A percentile compares a stretch with the other conserved stretches of the same genome.
phyloP scores from a whole-genome alignment of 2,329 filamentous ascomycete genomes.

The Cordyceps tenuipes region DNA sequence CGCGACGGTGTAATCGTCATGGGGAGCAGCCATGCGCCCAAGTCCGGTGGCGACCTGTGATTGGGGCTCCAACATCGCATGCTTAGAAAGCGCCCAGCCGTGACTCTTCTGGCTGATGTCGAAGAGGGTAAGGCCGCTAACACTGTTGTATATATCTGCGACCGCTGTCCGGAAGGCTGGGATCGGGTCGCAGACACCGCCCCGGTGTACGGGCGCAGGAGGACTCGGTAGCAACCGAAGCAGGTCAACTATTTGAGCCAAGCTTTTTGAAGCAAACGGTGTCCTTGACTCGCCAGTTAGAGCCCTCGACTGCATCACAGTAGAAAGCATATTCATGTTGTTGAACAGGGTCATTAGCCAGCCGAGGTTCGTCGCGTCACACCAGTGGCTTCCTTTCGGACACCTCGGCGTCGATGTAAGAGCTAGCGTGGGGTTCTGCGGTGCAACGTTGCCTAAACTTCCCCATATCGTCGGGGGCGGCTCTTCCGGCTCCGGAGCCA shows the following conservation, averaged over 20 bases:
- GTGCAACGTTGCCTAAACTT: constrained; percentile 15
- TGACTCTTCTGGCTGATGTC: constrained; percentile 40
- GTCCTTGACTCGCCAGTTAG: constrained; percentile 13
- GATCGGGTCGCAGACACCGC: constrained; percentile 41
- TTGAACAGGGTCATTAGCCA: constrained; percentile 46
- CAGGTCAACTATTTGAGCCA: constrained; percentile 37
- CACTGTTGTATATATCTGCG: constrained; percentile 43
- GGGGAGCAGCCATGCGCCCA: constrained; percentile 24
- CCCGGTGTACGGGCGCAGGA: constrained; percentile 30
- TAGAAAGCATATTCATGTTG: constrained; percentile 36
- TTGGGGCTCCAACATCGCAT: constrained; percentile 29
- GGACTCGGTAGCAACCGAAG: constrained; percentile 37
- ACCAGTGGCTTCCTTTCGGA: constrained; percentile 40
- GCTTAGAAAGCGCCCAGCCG: constrained; percentile 41
- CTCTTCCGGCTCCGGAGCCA: constrained; percentile 14
- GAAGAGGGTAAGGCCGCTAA: constrained; percentile 38
- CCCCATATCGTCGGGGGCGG: constrained; percentile 17
- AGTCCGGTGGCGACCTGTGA: constrained; percentile 22
- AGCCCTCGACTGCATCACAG: constrained; percentile 25
- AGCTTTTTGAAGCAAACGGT: constrained; percentile 27
- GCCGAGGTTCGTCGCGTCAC: constrained; percentile 44
- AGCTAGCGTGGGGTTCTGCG: constrained; percentile 17
- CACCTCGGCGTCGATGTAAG: constrained; percentile 37
- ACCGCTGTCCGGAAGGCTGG: constrained; percentile 38
- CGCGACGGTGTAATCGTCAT: constrained; percentile 25